These are phyloP conservation scores for Globisporangium carolinianum DNA, from an alignment of 352 stramenopile species.

Conservation along the genomic window DNA sequence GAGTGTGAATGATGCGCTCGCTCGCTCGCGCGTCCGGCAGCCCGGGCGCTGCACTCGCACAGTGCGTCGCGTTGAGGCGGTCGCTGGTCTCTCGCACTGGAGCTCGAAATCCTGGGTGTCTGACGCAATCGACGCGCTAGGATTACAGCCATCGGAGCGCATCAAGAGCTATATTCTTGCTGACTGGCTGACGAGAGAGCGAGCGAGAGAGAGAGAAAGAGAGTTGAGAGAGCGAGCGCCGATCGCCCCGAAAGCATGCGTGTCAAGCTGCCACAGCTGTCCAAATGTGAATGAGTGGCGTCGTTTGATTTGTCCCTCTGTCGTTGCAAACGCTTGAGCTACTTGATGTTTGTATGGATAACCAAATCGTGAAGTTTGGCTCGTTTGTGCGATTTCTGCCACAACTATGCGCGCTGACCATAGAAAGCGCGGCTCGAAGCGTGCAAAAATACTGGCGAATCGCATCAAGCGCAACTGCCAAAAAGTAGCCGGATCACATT, in stretches of 20 bases:
- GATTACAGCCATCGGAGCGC: neutral
- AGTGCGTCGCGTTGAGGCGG: neutral
- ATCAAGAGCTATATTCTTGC: neutral
- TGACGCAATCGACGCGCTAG: neutral
- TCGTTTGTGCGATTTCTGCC: too few species aligned
- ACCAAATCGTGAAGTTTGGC: too few species aligned
- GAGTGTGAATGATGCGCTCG: neutral
- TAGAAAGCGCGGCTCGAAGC: too few species aligned
- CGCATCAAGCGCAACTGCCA: too few species aligned
- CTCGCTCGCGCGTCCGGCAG: neutral
- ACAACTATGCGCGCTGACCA: too few species aligned
- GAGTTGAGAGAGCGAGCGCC: neutral
- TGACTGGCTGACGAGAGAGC: conserved; percentile 1
- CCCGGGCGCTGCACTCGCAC: neutral
- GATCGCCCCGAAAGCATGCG: neutral
- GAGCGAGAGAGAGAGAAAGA: neutral
- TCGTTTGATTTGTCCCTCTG: neutral
- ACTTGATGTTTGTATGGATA: too few species aligned
- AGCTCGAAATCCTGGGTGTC: neutral
- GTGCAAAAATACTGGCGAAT: too few species aligned
- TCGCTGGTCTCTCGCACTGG: neutral
- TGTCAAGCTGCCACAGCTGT: neutral
- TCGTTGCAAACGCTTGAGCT: neutral
- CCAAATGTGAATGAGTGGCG: neutral
- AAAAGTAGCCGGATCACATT: too few species aligned